Base-by-base conservation (phyloP, 768 basidiomycete genomes). In the Daedaleopsis sinensis region DNA sequence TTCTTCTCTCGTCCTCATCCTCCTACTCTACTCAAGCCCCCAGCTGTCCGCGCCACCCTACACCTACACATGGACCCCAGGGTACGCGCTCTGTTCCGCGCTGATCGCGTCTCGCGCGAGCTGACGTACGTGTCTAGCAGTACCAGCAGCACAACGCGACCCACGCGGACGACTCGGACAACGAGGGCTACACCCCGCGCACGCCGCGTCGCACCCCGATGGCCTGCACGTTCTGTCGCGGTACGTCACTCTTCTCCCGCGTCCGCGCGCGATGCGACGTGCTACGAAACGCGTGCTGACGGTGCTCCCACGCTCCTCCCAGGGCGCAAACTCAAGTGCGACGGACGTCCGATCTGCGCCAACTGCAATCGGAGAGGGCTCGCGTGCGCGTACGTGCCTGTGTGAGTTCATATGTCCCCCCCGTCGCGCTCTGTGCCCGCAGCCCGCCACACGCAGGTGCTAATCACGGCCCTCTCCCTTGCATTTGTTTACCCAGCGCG, bases 281-380 rank as follows among this genome's bases (percentile, higher is more conserved):
- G 27, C 27, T 32, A 32, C 35, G 52, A 5, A 21, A 32, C 27
- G 27, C 7, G 12, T 48, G n/a, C 50, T 50, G 24, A 38, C 37
- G n/a, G 50, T 21, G 52, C 58, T 11, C 55, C 23, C 27, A 23
- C 64, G 44, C 15, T 35, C 46, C 12, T 44, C 51, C 36, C 65
- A 90, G 88, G 85, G 6, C 80, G 88, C 61, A 90, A 90, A 72
- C 71, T 91, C 57, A 90, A 90, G 73, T 91, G 89, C 69, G 87
- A 90, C 65, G 89, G 89, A 54, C 80, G 81, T 32, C 87, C 87
- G 2, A 81, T 82, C 38, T 91, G 89, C 71, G 78, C 76, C 37
- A 89, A 90, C 68, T 91, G 89, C 72, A 78, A 82, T 67, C 80
- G 80, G 59, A 81, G 89, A 38, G 79, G 80, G 23, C 79, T 79